Conservation (phyloP, 495 filamentous ascomycete species). For the Podospora didyma region DNA sequence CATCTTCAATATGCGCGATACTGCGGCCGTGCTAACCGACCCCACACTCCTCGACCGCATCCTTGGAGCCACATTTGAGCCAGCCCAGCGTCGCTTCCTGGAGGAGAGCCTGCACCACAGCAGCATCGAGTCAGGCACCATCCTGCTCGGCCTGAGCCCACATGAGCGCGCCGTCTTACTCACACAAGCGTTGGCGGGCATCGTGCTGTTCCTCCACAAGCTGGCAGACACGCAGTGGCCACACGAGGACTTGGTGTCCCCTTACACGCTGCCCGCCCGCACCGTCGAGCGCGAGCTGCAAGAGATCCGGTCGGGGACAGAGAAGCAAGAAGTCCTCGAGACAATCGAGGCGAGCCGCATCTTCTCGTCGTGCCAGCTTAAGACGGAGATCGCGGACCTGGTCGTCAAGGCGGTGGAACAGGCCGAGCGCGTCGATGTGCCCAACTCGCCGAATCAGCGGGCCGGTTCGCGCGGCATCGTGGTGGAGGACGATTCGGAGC, state of each 20-base stretch:
- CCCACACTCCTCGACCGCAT: conserved; percentile 10
- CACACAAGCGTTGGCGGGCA: conserved; percentile 16
- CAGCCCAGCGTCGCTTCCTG: conserved; percentile 14
- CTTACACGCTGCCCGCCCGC: background rate
- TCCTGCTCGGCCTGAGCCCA: conserved; percentile 21
- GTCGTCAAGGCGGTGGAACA: conserved; percentile 17
- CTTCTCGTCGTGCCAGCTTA: conserved; percentile 21
- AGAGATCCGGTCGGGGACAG: conserved; percentile 8
- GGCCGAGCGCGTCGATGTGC: conserved; percentile 6
- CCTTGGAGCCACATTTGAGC: conserved; percentile 18
- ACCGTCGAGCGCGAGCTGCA: conserved; percentile 13
- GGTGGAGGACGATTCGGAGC: conserved; percentile 18
- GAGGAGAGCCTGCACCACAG: conserved; percentile 15
- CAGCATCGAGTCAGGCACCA: conserved; percentile 15
- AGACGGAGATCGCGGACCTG: conserved; percentile 18
- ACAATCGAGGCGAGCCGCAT: conserved; percentile 19
- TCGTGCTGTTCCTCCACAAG: conserved; percentile 24
- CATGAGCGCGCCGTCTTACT: conserved; percentile 29
- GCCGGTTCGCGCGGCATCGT: conserved; percentile 1
- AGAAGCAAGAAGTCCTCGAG: conserved; percentile 15
- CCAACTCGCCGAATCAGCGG: background rate
- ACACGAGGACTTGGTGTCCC: conserved; percentile 3
- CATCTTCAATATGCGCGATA: conserved; percentile 29
- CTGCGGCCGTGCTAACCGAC: conserved; percentile 8
- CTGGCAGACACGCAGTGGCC: conserved; percentile 28